Base-by-base conservation (phyloP, 257 asterid genomes). In the Apocynum venetum region DNA sequence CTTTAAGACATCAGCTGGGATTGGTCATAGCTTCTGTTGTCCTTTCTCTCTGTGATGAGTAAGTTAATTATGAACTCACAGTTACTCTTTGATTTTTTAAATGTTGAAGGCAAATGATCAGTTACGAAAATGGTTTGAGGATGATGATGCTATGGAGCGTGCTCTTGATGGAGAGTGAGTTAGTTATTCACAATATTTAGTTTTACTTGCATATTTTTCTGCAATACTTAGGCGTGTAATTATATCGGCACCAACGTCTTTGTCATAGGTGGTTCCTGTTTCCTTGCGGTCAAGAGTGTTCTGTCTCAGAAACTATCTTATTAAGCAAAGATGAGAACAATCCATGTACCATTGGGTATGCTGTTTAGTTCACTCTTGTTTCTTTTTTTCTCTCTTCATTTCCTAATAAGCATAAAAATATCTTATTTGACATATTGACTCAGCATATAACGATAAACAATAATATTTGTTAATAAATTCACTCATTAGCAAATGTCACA, bases 101-200 rank as follows among this genome's bases (percentile, higher is more conserved):
- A 53, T 46, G 36, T 76, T 84, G 86, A 69, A 96, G 98, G 99
- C 99, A 35, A 88, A 73, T 79, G 91, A 89, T 83, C 90, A 88
- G 75, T 67, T 91, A 61, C 81, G 84, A 61, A 86, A 56, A 80
- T 96, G 99, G 99, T 91, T 93, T 76, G 75, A 83, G 13, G 96
- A 96, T 31, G 92, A 91, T 65, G 99, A 93, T 76, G 96, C 99
- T 77, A 84, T 96, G 80, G 97, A 96, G 80, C 89, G 98, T 77
- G 97, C 98, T 69, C 90, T 86, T 51, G 85, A 90, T 80, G 98
- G 91, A 79, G 96, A 96, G 98, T 96, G 73, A 86, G 97, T 71
- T 65, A 17, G 11, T 52, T 38, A 60, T 41, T 75, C 55, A 73
- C 64, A 59, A 47, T 44, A 48, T 31, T 51, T 60, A 14, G 2